Evolutionary conservation across 2,329 filamentous ascomycete genomes (phyloP).

Genomic region (Rutstroemia sp.): DNA sequence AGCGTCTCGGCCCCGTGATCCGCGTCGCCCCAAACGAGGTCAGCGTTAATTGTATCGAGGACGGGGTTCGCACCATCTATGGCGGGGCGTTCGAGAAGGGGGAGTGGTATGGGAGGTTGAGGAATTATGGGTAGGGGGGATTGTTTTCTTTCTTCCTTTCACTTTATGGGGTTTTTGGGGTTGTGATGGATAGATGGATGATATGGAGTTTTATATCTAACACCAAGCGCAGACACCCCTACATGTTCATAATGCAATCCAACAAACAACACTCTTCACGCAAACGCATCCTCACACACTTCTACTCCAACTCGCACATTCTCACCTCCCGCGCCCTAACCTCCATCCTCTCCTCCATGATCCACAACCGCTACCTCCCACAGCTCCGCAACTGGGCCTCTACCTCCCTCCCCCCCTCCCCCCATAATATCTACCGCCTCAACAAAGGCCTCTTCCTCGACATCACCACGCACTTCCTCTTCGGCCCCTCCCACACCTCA

Average conservation of each 20-base stretch:
- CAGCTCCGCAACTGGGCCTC: neutral
- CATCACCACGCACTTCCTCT: neutral
- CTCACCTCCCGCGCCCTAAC: neutral
- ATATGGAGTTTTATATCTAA: neutral
- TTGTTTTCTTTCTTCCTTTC: neutral
- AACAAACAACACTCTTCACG: neutral
- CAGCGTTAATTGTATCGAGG: neutral
- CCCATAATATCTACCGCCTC: neutral
- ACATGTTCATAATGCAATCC: neutral
- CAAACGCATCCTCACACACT: neutral
- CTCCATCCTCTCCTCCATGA: neutral
- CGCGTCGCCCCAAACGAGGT: neutral
- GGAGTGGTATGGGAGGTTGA: neutral
- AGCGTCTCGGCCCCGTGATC: neutral
- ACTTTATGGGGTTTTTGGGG: too few species aligned
- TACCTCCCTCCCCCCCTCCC: neutral
- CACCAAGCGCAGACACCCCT: neutral
- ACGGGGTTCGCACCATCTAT: neutral
- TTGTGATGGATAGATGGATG: neutral
- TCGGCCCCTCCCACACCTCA: neutral
- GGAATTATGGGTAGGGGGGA: neutral
- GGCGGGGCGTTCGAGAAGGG: neutral
- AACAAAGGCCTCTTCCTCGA: constrained; percentile 1
- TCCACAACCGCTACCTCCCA: neutral
- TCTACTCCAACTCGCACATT: constrained; percentile 2